Base-by-base conservation (phyloP, 2,329 filamentous ascomycete genomes). In the Incumbomyces lentus region DNA sequence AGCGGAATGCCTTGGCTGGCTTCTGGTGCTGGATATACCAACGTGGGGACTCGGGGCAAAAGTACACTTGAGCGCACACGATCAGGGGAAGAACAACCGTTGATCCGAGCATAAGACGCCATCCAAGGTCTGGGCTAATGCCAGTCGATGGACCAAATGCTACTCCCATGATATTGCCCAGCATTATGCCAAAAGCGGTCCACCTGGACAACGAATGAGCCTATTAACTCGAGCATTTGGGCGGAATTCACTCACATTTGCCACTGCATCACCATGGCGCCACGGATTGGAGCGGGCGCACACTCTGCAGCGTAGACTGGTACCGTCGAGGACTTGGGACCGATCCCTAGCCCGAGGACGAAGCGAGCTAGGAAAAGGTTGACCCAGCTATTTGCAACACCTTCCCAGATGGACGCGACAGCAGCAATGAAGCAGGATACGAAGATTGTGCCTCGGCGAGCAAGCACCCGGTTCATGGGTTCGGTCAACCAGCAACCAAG, bases 51-150 rank as follows among this genome's bases (percentile, higher is more conserved):
- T 55, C 52, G 2, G 67, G 67, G 16, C 66, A 64, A 40, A 67
- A 72, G 52, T 67, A 83, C 16, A 81, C 68, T 34, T 71, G 67
- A 4, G 74, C 13, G 8, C 79, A 59, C 5, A 84, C 65, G 3
- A 79, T 78, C 1, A 84, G 61, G 0, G 79, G 78, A 1, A 80
- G 80, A 29, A 82, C 74, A 41, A 82, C 78, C 2, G 81, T 78
- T 2, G 78, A 80, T 10, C 71, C 78, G 2, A 84, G 62, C 56
- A 81, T 78, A 17, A 82, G 63, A 31, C 81, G 68, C 81, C 80
- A 84, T 6, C 75, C 68, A 31, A 79, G 74, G 3, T 58, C 57
- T 16, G 76, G 75, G 0, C 67, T 76, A 44, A 73, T 64, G 58
- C 75, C 81, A 58, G 83, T 80, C 6, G 75, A 76, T 22, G 82